Conservation (phyloP, 371 early-diverging fungal species). For the Funneliformis caledonium region DNA sequence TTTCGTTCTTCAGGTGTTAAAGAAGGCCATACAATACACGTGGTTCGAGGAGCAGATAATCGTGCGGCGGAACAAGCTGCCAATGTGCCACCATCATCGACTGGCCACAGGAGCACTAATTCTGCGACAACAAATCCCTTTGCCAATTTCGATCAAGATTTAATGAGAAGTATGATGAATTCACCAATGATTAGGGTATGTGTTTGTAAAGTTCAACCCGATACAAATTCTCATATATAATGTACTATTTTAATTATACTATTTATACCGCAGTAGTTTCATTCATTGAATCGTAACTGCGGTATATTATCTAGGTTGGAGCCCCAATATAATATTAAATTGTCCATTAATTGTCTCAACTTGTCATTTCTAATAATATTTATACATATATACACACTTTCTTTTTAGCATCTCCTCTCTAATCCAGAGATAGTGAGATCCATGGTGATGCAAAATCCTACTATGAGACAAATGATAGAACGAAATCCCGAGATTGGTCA, state of each 20-base stretch:
- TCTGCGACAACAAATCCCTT: constrained; percentile 23
- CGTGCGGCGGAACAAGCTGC: constrained; percentile 49
- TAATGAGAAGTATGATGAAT: constrained; percentile 59
- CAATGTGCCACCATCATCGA: constrained; percentile 30
- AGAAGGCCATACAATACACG: constrained; percentile 67
- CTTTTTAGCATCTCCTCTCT: constrained; percentile 51
- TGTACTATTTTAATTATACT: background rate
- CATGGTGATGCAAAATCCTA: constrained; percentile 76
- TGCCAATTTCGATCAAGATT: constrained; percentile 51
- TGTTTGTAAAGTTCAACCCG: background rate
- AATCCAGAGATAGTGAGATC: constrained; percentile 74
- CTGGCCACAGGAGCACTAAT: constrained; percentile 43
- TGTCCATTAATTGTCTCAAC: constrained; percentile 12
- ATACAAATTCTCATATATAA: constrained; percentile 8
- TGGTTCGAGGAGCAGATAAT: constrained; percentile 62
- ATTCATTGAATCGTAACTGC: background rate
- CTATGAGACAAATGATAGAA: constrained; percentile 67
- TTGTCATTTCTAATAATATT: background rate
- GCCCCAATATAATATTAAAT: constrained; percentile 6
- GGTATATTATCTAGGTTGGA: background rate
- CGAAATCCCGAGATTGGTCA: constrained; percentile 82
- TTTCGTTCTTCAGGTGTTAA: constrained; percentile 49
- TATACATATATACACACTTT: constrained; percentile 1
- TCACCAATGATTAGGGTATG: constrained; percentile 48
- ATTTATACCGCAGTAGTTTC: background rate